Conservation (phyloP, 2,329 filamentous ascomycete species). For the Drechslerella coelobrocha region DNA sequence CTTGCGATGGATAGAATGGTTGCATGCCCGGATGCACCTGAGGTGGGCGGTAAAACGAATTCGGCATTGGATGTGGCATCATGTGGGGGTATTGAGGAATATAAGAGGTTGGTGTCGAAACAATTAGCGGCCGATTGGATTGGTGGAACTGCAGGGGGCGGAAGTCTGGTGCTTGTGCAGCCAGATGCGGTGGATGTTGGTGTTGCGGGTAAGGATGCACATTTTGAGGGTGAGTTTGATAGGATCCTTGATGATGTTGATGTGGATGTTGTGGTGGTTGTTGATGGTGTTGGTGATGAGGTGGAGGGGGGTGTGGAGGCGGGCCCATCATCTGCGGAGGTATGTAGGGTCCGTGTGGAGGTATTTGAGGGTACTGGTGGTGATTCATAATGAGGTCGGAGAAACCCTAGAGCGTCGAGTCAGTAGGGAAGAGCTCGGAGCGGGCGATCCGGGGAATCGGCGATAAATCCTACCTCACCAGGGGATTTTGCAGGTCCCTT, state of each 20-base stretch:
- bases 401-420: conserved; percentile 8
- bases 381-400: conserved; percentile 29
- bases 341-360: conserved; percentile 35
- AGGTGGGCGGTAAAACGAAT: conserved; percentile 61
- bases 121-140: conserved; percentile 56
- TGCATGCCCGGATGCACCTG: conserved; percentile 60
- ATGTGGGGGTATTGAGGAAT: conserved; percentile 27
- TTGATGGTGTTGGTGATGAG: conserved; percentile 4
- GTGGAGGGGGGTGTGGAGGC: conserved; percentile 8
- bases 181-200: conserved; percentile 12
- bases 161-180: conserved; percentile 59
- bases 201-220: conserved; percentile 28
- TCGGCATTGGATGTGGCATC: conserved; percentile 55
- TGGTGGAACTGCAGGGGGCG: conserved; percentile 59
- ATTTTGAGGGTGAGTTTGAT: conserved; percentile 33
- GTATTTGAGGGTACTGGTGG: conserved; percentile 39
- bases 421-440: neutral
- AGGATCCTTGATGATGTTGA: conserved; percentile 23
- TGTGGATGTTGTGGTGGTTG: conserved; percentile 16
- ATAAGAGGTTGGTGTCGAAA: conserved; percentile 10
- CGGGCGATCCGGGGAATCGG: neutral
- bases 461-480: conserved; percentile 21
- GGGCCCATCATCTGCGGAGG: conserved; percentile 37
- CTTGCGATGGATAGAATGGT: conserved; percentile 32
- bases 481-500: conserved; percentile 16